These are phyloP conservation scores for Fraxinus baroniana DNA, from an alignment of 305 asterid genomes.

Conservation along the genomic window DNA sequence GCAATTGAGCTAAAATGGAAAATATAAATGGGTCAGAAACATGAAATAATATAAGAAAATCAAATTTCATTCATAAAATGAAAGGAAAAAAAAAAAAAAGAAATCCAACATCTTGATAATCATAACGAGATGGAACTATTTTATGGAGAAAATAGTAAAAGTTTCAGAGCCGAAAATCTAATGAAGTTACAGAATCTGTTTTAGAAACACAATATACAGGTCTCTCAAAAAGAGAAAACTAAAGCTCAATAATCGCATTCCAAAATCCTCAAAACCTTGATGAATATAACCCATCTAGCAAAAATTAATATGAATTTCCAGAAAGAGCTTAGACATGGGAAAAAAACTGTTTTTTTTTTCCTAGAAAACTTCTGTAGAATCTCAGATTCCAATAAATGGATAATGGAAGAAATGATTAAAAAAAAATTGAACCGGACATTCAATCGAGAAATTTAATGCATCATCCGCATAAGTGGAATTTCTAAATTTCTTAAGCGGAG, in stretches of 20 bases:
- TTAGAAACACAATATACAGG: background rate
- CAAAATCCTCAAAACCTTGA: constrained; percentile 9
- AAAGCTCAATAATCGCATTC: constrained; percentile 10
- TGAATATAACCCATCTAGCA: background rate
- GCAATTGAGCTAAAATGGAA: constrained; percentile 20
- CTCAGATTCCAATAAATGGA: constrained; percentile 11
- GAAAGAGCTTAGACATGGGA: constrained; percentile 9
- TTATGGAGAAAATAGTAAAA: background rate
- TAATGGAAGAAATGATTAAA: background rate
- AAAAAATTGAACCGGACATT: background rate
- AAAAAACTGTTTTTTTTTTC: background rate
- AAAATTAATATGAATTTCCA: constrained; percentile 23
- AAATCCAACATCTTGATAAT: constrained; percentile 8
- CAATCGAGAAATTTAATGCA: constrained; percentile 4
- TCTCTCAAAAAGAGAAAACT: background rate
- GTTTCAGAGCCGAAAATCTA: constrained; percentile 7
- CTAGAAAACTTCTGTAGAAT: constrained; percentile 4
- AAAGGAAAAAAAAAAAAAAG: background rate
- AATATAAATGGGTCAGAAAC: constrained; percentile 9
- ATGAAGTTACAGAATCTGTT: background rate
- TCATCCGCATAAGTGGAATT: background rate
- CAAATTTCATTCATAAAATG: background rate
- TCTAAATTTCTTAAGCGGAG: background rate
- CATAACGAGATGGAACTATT: background rate
- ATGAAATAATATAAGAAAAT: background rate